Base-by-base conservation (phyloP, 352 stramenopile genomes). In the Elongisporangium senticosum region DNA sequence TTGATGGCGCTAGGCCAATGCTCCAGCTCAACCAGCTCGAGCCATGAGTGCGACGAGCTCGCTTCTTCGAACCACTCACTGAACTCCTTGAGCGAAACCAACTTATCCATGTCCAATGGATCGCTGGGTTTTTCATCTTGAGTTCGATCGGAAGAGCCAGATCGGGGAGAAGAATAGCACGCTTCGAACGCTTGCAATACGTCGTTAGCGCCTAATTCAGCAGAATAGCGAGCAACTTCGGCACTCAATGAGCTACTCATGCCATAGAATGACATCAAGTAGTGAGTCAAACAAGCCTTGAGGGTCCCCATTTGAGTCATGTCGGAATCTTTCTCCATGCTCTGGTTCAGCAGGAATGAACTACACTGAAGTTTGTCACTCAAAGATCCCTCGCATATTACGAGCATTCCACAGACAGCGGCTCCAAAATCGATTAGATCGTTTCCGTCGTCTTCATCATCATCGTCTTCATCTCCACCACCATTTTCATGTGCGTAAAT, bases 181-280 rank as follows among this genome's bases (percentile, higher is more conserved):
- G 33, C 33, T 17, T 43, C 33, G 56, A 87, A 94, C 1, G 77
- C 79, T 26, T 72, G 72, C 4, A 94, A 53, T 3, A 94, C 82
- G n/a, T 74, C 77, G 7, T 89, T 76, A 0, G 82, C 80, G 22
- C 84, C 84, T 0, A 89, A 60, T 20, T 91, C 73, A 0, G 84
- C 80, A 0, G 82, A 94, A 49, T 81, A 86, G 2, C 84, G 82
- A 2, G 84, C 79, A 14, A 92, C 59, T 19, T 94, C 84, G 1
- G 77, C 75, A 33, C 78, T 89, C 11, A 90, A 56, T 7, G 82
- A 92, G 58, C 76, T 89, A 40, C 80, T 92, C 67, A 94, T 89
- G 24, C 78, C 84, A 63, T 92, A 94, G 52, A 94, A 90, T 11
- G 79, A 74, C 71, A 94, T 92, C 20, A 94, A 65, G 59, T 90